phyloP scores from a whole-genome alignment of 2,329 filamentous ascomycete genomes.

The Colletotrichum aenigma region DNA sequence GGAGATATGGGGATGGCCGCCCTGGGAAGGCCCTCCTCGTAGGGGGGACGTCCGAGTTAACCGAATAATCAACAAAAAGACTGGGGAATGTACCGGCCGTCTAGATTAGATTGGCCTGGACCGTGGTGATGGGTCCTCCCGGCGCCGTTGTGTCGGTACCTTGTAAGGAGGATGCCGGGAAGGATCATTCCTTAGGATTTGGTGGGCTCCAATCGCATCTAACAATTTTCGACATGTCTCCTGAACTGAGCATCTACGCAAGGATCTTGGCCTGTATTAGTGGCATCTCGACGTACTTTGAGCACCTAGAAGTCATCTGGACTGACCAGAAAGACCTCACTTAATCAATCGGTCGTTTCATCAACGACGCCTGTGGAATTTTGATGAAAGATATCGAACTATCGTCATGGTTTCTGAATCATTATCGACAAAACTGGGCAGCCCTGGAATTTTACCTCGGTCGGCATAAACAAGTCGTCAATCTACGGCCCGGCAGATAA shows the following conservation, averaged over 20 bases:
- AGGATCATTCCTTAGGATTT: neutral
- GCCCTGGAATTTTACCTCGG: neutral
- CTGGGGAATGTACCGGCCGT: neutral
- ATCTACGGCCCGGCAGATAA: neutral
- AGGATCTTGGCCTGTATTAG: neutral
- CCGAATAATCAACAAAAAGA: neutral
- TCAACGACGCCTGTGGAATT: neutral
- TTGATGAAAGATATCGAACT: neutral
- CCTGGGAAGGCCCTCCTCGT: neutral
- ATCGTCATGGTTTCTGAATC: neutral
- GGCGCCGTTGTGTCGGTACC: neutral
- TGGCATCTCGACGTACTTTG: neutral
- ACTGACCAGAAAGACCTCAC: neutral
- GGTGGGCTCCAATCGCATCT: constrained; percentile 10
- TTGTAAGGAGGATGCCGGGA: neutral
- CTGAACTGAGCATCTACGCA: neutral
- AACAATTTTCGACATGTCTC: neutral
- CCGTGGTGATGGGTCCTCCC: neutral
- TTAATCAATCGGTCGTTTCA: neutral
- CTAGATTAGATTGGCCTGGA: neutral
- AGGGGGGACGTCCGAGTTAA: neutral
- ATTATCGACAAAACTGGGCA: neutral
- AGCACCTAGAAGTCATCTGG: neutral
- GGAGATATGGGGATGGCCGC: neutral
- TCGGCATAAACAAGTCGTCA: neutral